A percentile compares a stretch with the other conserved stretches of the same genome.
phyloP scores from a whole-genome alignment of 1,139 yeast genomes.

The Kodamaea sp. region DNA sequence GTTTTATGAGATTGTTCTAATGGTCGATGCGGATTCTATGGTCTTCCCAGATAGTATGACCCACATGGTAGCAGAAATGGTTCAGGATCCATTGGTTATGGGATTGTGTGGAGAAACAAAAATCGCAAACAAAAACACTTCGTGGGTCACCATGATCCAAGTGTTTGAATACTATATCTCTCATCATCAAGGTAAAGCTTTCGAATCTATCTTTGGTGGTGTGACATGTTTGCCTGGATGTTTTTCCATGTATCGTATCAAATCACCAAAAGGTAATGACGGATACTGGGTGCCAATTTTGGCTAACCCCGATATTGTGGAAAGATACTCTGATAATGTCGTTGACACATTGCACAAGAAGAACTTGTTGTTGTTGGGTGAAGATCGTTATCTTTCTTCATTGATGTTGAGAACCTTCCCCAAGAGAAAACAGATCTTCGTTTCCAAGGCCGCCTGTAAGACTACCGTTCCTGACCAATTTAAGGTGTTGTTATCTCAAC shows the following conservation, averaged over 20 bases:
- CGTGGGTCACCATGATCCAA: slow-evolving; percentile 95
- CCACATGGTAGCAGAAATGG: slow-evolving; percentile 93
- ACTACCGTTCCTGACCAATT: slow-evolving; percentile 88
- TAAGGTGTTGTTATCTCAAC: slow-evolving; percentile 81
- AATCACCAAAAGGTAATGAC: slow-evolving; percentile 85
- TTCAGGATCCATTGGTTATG: slow-evolving; percentile 86
- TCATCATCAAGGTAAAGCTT: slow-evolving; percentile 95
- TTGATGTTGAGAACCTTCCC: slow-evolving; percentile 94
- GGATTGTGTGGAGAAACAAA: slow-evolving; percentile 98
- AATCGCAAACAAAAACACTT: slow-evolving; percentile 78
- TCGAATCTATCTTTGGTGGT: slow-evolving; percentile 94
- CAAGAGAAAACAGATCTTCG: slow-evolving; percentile 86
- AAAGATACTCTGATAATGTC: slow-evolving; percentile 87
- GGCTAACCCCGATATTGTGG: slow-evolving; percentile 96
- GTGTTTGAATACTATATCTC: slow-evolving; percentile 95
- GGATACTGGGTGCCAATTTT: slow-evolving; percentile 97
- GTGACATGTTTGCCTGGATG: slow-evolving; percentile 98
- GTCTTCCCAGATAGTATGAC: slow-evolving; percentile 88
- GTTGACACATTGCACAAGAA: slow-evolving; percentile 87
- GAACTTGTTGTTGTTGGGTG: slow-evolving; percentile 86
- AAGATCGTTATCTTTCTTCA: slow-evolving; percentile 86
- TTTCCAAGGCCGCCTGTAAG: slow-evolving; percentile 94
- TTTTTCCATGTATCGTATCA: slow-evolving; percentile 93
- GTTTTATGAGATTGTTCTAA: slow-evolving; percentile 78
- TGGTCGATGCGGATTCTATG: slow-evolving; percentile 98